Percentiles rank a stretch among this genome's conserved stretches.
phyloP scores from a whole-genome alignment of 2,329 filamentous ascomycete species.

The Anthostomella pinea region DNA sequence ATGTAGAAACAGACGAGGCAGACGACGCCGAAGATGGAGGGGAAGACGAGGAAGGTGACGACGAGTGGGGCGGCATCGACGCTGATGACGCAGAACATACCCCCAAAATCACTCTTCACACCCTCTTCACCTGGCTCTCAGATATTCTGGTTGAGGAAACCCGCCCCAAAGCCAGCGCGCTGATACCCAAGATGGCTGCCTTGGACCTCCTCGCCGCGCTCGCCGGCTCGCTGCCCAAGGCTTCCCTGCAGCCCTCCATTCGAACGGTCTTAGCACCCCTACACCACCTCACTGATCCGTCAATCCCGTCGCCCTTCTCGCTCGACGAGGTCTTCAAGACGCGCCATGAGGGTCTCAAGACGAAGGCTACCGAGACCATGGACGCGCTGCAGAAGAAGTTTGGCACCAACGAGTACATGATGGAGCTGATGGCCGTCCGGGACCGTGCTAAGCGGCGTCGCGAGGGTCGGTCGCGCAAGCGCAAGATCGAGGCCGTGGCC shows the following conservation, averaged over 20 bases:
- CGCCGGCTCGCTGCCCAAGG: conserved; percentile 56
- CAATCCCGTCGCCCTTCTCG: conserved; percentile 68
- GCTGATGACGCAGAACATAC: conserved; percentile 36
- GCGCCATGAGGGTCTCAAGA: conserved; percentile 67
- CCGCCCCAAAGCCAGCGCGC: conserved; percentile 57
- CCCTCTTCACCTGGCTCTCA: conserved; percentile 75
- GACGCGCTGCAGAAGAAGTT: conserved; percentile 81
- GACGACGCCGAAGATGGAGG: conserved; percentile 45
- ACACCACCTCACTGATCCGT: conserved; percentile 79
- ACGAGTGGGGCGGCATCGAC: conserved; percentile 36
- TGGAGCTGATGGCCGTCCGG: conserved; percentile 68
- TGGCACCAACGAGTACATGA: conserved; percentile 77
- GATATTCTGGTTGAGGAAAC: conserved; percentile 76
- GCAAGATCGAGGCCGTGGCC: conserved; percentile 82
- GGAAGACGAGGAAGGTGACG: conserved; percentile 38
- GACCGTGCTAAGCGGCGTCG: conserved; percentile 69
- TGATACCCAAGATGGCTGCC: conserved; percentile 72
- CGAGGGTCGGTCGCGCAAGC: conserved; percentile 74
- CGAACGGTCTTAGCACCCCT: conserved; percentile 60
- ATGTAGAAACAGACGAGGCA: conserved; percentile 37
- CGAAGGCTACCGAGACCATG: conserved; percentile 73
- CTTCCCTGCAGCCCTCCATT: conserved; percentile 60
- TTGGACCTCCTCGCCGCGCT: conserved; percentile 73
- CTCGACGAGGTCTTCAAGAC: conserved; percentile 67
- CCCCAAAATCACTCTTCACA: conserved; percentile 51